Evolutionary conservation across 176 grass and related monocot genomes (phyloP).

Genomic region (Alopecurus myosuroides): DNA sequence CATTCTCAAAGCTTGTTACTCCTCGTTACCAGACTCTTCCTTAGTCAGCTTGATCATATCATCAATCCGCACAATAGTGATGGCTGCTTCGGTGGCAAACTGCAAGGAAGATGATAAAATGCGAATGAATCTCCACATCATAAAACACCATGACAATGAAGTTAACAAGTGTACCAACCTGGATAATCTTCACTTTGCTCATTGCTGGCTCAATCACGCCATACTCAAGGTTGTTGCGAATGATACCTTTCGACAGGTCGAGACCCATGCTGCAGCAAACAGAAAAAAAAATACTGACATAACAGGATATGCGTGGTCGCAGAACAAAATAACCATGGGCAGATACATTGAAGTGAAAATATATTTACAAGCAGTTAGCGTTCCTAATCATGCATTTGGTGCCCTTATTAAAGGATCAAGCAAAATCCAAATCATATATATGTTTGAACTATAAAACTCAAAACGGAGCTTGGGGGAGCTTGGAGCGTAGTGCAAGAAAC

Average conservation of each 20-base stretch:
- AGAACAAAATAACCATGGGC: background rate
- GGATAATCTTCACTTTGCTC: constrained; percentile 85
- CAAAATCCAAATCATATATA: background rate
- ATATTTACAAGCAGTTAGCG: background rate
- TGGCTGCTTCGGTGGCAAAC: constrained; percentile 94
- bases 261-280: constrained; percentile 64
- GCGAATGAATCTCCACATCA: background rate
- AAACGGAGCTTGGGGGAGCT: background rate
- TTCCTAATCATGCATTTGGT: background rate
- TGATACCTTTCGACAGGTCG: constrained; percentile 64
- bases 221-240: constrained; percentile 75
- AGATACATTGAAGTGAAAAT: background rate
- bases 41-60: constrained; percentile 97
- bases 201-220: constrained; percentile 90
- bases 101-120: constrained; percentile 10
- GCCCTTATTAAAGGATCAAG: background rate
- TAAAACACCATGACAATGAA: background rate
- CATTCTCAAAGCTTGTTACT: no score
- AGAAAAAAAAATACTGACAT: background rate
- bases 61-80: constrained; percentile 91
- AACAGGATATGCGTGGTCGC: background rate
- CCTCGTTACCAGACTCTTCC: constrained; percentile 62
- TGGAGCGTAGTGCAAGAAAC: background rate
- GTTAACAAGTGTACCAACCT: background rate
- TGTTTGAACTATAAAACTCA: background rate